Conservation (phyloP, 805 yeast species). For the Ogataea paraovalis region DNA sequence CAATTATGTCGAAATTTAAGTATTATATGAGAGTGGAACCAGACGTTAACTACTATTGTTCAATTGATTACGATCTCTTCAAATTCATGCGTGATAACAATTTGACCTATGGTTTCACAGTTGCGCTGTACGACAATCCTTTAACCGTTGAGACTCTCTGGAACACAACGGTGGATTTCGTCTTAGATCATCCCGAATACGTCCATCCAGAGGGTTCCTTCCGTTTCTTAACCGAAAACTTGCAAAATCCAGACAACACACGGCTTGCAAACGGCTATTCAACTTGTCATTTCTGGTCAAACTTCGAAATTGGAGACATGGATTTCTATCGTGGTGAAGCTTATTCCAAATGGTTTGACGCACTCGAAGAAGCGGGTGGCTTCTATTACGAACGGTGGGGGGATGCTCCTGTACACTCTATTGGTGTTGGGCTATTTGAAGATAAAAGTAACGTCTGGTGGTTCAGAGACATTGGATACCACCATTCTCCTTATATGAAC, state of each 20-base stretch:
- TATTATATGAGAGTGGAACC: slow-evolving; percentile 97
- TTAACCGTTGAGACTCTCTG: slow-evolving; percentile 72
- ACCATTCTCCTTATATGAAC: slow-evolving; percentile 44
- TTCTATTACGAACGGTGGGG: slow-evolving; percentile 75
- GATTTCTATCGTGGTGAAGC: slow-evolving; percentile 70
- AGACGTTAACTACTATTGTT: slow-evolving; percentile 67
- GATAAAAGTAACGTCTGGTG: slow-evolving; percentile 44
- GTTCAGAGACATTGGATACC: slow-evolving; percentile 52
- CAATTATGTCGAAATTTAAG: slow-evolving; percentile 60
- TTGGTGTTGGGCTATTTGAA: slow-evolving; percentile 47
- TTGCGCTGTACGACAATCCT: slow-evolving; percentile 63
- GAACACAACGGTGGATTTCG: slow-evolving; percentile 65
- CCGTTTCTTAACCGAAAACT: slow-evolving; percentile 69
- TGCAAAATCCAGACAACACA: slow-evolving; percentile 50
- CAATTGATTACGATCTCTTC: slow-evolving; percentile 75
- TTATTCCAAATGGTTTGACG: slow-evolving; percentile 62
- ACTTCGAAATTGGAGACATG: slow-evolving; percentile 76
- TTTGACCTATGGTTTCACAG: slow-evolving; percentile 72
- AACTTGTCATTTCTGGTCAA: slow-evolving; percentile 85
- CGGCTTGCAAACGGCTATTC: slow-evolving; percentile 55
- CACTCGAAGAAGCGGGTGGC: slow-evolving; percentile 70
- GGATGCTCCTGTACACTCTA: slow-evolving; percentile 52
- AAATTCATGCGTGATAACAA: slow-evolving; percentile 73
- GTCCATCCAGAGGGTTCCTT: slow-evolving; percentile 59
- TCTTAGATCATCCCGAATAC: slow-evolving; percentile 53